Evolutionary conservation across 345 rosid genomes (phyloP).

Genomic region (Camelina sativa): DNA sequence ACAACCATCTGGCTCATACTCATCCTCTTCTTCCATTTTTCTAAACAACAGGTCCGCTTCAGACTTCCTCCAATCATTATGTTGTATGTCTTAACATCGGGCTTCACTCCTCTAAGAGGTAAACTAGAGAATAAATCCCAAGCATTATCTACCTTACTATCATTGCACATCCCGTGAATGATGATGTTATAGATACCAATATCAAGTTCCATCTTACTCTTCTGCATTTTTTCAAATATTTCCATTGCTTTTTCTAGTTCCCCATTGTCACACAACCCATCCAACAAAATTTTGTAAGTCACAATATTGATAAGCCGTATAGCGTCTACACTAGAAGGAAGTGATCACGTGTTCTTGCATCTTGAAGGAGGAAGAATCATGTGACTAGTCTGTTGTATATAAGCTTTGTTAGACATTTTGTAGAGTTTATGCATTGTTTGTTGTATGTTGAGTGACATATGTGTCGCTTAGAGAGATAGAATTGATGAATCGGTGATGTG

Average conservation of each 20-base stretch:
- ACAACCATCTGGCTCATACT: conserved; percentile 5
- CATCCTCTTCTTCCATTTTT: conserved; percentile 30
- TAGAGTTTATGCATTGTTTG: too few species aligned
- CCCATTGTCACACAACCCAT: conserved; percentile 13
- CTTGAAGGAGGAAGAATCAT: too few species aligned
- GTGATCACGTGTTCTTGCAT: too few species aligned
- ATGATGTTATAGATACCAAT: conserved; percentile 29
- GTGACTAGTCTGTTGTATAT: too few species aligned
- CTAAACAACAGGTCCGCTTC: conserved; percentile 8
- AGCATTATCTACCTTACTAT: conserved; percentile 29
- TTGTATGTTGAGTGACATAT: too few species aligned
- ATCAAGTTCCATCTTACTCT: conserved; percentile 15
- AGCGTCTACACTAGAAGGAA: too few species aligned
- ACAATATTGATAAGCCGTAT: too few species aligned
- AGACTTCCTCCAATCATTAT: conserved; percentile 35
- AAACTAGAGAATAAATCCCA: conserved; percentile 26
- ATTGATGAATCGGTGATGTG: too few species aligned
- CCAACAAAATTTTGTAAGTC: not conserved
- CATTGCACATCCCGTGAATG: conserved; percentile 47
- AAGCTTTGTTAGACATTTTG: too few species aligned
- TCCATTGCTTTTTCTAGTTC: not conserved
- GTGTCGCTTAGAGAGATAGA: too few species aligned
- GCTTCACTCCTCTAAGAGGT: conserved; percentile 26
- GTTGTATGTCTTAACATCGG: conserved; percentile 7
- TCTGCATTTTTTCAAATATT: not conserved